Evolutionary conservation across 257 asterid species (phyloP), one percentile per base, ranked within the genome.

Genomic region (Solanum chaucha): DNA sequence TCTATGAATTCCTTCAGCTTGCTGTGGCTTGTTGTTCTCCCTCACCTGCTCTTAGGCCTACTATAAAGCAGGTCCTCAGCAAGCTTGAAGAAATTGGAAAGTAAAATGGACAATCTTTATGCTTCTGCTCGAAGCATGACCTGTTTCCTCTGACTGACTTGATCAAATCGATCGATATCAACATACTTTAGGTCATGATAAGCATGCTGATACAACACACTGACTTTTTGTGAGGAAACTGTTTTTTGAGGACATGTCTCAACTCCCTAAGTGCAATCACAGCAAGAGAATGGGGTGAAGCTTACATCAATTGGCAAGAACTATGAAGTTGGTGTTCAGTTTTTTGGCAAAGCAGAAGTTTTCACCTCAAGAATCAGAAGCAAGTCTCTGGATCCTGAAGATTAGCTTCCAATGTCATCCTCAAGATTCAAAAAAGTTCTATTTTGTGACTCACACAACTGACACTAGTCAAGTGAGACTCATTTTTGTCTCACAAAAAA

Each of bases 1-100:
- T 95, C 65, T 71, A 93, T 81, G 88, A 90, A 88, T 87, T 91
- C 84, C 95, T 93, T 90, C 96, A 94, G 67, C 94, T 96, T 10
- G 97, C 99, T 0, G 90, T 93, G 97, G 98, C 96, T 86, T 95
- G 98, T 84, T 96, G 99, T 80, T 93, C 98, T 12, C 97, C 96
- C 5, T 91, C 96, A 12, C 95, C 94, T 78, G 86, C 92, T 80
- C 95, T 92, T 14, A 89, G 98, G 89, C 99, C 99, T 15, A 88
- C 87, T 64, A 86, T 87, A 15, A 92, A 88, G 89, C 98, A 95
- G 88, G 89, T 95, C 41, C 92, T 96, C 26, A 85, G 88, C 41
- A 95, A 87, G 90, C 99, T 96, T 78, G 95, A 94, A 90, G 98
- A 95, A 87, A 92, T 96, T 58, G 93, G 90, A 22, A 89, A 84